Evolutionary conservation across 2,329 filamentous ascomycete genomes (phyloP).

Genomic region (Amauroascus verrucosus): DNA sequence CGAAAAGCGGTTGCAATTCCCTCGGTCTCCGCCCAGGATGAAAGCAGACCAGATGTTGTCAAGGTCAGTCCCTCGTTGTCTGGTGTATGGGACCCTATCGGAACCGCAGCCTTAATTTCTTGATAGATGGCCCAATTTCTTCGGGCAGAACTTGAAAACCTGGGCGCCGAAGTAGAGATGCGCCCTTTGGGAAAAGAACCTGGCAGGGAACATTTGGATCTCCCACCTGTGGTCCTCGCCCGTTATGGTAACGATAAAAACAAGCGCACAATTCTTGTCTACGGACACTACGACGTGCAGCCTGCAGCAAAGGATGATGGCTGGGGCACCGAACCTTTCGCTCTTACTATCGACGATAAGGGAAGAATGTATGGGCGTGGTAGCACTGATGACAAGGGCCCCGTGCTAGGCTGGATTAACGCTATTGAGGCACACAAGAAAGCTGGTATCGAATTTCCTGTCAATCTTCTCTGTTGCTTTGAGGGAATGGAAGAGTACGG

Average conservation of each 20-base stretch:
- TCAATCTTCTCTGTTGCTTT: conserved; percentile 98
- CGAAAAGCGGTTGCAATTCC: conserved; percentile 91
- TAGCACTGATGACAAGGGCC: conserved; percentile 94
- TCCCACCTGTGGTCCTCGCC: conserved; percentile 84
- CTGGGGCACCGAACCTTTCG: conserved; percentile 92
- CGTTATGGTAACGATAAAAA: conserved; percentile 85
- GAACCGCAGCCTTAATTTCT: no score
- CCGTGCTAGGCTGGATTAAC: conserved; percentile 93
- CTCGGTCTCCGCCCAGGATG: conserved; percentile 85
- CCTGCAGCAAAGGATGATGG: conserved; percentile 87
- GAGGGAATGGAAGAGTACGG: conserved; percentile 99
- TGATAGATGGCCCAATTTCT: conserved; percentile 80
- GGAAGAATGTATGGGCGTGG: conserved; percentile 94
- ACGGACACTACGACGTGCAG: conserved; percentile 98
- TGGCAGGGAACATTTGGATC: conserved; percentile 76
- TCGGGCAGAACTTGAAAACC: conserved; percentile 64
- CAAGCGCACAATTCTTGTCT: conserved; percentile 92
- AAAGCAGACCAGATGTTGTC: conserved; percentile 80
- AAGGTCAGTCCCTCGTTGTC: conserved; percentile 45
- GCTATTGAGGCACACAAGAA: conserved; percentile 96
- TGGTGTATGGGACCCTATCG: no score
- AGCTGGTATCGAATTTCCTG: conserved; percentile 85
- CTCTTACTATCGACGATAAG: conserved; percentile 75
- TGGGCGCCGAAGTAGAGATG: conserved; percentile 81
- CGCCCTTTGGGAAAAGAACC: conserved; percentile 85